Evolutionary conservation across 768 basidiomycete genomes (phyloP), one percentile per base, ranked within the genome.

Genomic region (Hericium coralloides): DNA sequence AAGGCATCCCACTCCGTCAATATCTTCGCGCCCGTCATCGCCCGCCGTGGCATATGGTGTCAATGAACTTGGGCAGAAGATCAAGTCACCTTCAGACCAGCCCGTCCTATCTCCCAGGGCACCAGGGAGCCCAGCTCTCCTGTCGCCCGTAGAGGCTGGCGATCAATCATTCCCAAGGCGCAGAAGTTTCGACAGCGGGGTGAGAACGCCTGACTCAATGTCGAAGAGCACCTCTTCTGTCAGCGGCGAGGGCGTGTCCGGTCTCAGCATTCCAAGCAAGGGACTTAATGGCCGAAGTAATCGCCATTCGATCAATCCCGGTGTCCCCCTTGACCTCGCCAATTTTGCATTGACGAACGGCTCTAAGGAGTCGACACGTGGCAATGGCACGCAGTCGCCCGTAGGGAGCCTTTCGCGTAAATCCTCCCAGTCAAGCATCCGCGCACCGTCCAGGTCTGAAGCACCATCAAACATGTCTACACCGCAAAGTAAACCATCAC

Each of bases 301-400:
- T 48, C 71, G 82, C 12, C 70, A 76, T 20, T 83, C 82, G 4
- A 82, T 83, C 59, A 83, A 81, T 56, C 83, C 83, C 1, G 74
- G 67, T 4, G 66, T 77, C 47, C 65, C 73, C 7, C 69, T 80
- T 58, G 73, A 67, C 20, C 55, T 63, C 38, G 60, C 54, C 26
- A 45, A 12, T 41, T 18, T 22, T 25, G 15, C 18, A 55, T 20
- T 39, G 37, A n/a, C 15, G 52, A 50, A 51, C 31, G 47, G 18
- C 20, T 22, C 48, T 15, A 17, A 58, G 22, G 26, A 54, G 15
- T 59, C 63, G 15, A 49, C 38, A 12, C 49, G 41, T 12, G 53
- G 39, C 4, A 31, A 31, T 31, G 31, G 31, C 10, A 6, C 31
- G 31, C 59, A 58, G 9, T 56, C 38, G n/a, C 51, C 37, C 9